phyloP scores from a whole-genome alignment of 176 grass and related monocot genomes.

The Carex myosuroides region DNA sequence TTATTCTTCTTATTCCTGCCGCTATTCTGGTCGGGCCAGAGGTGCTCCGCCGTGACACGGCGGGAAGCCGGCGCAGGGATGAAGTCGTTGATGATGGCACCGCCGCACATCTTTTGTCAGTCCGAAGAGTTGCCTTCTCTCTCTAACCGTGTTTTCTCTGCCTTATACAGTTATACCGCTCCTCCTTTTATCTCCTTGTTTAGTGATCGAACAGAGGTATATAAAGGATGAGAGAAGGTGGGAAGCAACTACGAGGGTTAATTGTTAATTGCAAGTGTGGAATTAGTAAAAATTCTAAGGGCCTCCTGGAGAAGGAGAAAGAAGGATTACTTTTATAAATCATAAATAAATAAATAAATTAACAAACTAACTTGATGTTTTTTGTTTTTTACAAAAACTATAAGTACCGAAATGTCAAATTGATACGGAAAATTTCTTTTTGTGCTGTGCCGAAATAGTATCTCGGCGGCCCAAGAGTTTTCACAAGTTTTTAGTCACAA shows the following conservation, averaged over 20 bases:
- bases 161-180: background rate
- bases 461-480: no score
- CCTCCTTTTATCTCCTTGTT: background rate
- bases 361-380: no score
- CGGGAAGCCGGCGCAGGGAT: conserved; percentile 14
- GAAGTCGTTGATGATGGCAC: conserved; percentile 29
- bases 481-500: no score
- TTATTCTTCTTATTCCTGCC: conserved; percentile 27
- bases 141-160: background rate
- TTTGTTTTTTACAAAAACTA: no score
- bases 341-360: no score
- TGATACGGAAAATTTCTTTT: no score
- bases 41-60: conserved; percentile 16
- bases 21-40: conserved; percentile 20
- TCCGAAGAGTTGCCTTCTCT: background rate
- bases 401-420: no score
- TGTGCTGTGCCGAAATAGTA: no score
- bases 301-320: background rate
- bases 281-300: conserved; percentile 10
- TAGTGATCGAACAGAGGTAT: background rate
- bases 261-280: background rate
- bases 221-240: conserved; percentile 11
- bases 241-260: background rate
- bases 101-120: conserved; percentile 25
- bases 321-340: no score